Percentiles rank a stretch among this genome's conserved stretches.
Evolutionary conservation across 495 filamentous ascomycete genomes (phyloP).

Genomic region (Lophiotrema nucula): DNA sequence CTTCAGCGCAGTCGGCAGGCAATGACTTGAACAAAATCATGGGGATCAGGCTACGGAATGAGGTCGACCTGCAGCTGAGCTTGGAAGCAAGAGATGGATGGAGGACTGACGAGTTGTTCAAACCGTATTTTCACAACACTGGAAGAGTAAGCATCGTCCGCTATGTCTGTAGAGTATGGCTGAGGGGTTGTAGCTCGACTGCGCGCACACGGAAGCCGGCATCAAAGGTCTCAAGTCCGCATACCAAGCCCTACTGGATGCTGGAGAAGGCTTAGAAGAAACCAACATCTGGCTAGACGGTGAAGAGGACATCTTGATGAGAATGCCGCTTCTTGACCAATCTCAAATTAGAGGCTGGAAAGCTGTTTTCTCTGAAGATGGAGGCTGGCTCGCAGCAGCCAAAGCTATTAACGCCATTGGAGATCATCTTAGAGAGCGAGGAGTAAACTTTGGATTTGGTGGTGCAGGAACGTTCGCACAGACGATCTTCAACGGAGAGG

Average conservation of each 20-base stretch:
- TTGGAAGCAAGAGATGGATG: conserved; percentile 9
- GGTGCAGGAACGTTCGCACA: conserved; percentile 3
- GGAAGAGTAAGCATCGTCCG: conserved; percentile 4
- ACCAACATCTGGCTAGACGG: conserved; percentile 1
- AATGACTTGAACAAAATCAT: conserved; percentile 17
- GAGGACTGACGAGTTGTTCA: conserved; percentile 10
- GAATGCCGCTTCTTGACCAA: neutral
- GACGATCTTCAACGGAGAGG: neutral
- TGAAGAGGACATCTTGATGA: conserved; percentile 2
- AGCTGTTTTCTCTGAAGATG: neutral
- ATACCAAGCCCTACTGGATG: neutral
- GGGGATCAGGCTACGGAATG: neutral
- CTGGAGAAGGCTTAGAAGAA: neutral
- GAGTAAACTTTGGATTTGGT: neutral
- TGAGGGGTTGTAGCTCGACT: neutral
- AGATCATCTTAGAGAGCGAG: neutral
- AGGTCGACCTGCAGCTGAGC: neutral
- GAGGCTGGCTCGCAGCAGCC: conserved; percentile 11
- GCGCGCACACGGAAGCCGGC: neutral
- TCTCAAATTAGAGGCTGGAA: conserved; percentile 3
- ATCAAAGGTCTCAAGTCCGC: neutral
- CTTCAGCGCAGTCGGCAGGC: conserved; percentile 7
- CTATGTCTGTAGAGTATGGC: neutral
- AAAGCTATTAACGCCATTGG: conserved; percentile 8
- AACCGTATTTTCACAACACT: conserved; percentile 4